Base-by-base conservation (phyloP, 768 basidiomycete genomes). In the Collybiopsis confluens region DNA sequence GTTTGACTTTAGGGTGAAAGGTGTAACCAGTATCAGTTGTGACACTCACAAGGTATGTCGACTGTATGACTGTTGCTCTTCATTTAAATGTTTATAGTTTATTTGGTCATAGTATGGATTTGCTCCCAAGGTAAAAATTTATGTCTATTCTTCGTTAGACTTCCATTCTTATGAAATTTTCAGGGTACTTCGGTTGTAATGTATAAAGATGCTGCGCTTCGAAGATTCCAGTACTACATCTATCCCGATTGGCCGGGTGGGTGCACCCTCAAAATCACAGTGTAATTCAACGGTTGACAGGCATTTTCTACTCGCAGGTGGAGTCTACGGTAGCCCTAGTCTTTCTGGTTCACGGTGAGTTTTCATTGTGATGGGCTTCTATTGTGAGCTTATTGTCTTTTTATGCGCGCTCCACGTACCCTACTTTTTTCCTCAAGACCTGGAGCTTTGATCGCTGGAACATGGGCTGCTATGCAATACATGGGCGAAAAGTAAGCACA, bases 391-490 rank as follows among this genome's bases (percentile, higher is more conserved):
- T 26, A 48, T 37, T 35, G 36, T 37, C 6, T 33, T 33, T n/a
- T 13, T 33, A 13, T 42, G 10, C 13, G 42, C 36, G n/a, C 33
- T 37, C 18, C 18, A 42, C 26, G 38, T 23, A 27, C 18, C 35
- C 23, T 42, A 18, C 35, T 27, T 37, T 47, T 28, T 21, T 44
- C 43, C 50, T 47, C 27, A 59, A 92, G 95, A 36, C 91, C 95
- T 0, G 97, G 96, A 5, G 85, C 94, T 0, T 72, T 98, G 56
- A 87, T 99, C 56, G 96, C 96, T 23, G 96, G 91, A 43, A 86
- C 93, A 26, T 99, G 94, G 93, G 96, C 96, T 6, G 92, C 93
- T 2, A 87, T 99, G 85, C 89, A 96, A 58, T 83, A 91, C 66
- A 87, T 98, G 73, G 96, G 96, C 26, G 77, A 85, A 56, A 78